Evolutionary conservation across 129 eudicot species (phyloP).

Genomic region (Pseudognaphalium luteoalbum): DNA sequence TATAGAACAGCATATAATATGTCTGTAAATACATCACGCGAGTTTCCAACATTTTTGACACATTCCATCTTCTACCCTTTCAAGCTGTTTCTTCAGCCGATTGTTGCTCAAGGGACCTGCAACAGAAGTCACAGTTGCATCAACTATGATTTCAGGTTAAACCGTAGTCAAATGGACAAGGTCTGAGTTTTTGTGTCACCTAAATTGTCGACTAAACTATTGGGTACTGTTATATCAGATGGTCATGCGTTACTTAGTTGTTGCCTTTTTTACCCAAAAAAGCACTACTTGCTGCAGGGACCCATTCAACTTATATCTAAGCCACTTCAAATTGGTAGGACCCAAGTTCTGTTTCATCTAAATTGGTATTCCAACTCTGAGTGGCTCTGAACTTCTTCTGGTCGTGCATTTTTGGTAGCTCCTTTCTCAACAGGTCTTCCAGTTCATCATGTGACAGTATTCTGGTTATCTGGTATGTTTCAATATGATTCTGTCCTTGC

Average conservation of each 20-base stretch:
- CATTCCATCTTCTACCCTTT: not conserved
- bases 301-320: not conserved
- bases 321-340: not conserved
- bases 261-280: not conserved
- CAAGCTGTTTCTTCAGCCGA: not conserved
- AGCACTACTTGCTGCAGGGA: not conserved
- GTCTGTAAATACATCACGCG: not conserved
- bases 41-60: not conserved
- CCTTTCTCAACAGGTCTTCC: not conserved
- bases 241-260: not conserved
- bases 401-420: not conserved
- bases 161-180: not conserved
- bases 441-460: not conserved
- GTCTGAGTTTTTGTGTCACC: not conserved
- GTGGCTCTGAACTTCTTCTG: not conserved
- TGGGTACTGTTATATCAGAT: not conserved
- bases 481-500: not conserved
- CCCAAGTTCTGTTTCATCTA: not conserved
- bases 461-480: not conserved
- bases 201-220: not conserved
- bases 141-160: not conserved
- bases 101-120: not conserved
- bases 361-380: not conserved
- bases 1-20: no score
- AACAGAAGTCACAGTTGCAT: not conserved